Percentiles rank a stretch among this genome's conserved stretches.
phyloP scores from a whole-genome alignment of 768 basidiomycete species.

The Tricholoma matsutake region DNA sequence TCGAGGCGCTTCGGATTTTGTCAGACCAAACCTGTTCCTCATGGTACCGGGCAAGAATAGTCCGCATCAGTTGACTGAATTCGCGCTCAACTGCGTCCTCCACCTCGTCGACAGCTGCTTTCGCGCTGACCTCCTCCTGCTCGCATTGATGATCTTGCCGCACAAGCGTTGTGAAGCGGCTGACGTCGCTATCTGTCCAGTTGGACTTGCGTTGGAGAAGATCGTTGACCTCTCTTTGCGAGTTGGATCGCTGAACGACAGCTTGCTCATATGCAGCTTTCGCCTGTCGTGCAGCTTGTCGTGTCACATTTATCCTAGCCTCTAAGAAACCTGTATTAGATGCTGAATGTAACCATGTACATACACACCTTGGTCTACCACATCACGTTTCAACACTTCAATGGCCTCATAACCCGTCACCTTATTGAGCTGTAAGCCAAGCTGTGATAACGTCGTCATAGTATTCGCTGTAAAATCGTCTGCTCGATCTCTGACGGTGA shows the following conservation, averaged over 20 bases:
- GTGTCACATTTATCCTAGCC: slow-evolving; percentile 61
- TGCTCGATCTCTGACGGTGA: slow-evolving; percentile 48
- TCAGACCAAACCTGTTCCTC: slow-evolving; percentile 99
- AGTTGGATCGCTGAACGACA: slow-evolving; percentile 74
- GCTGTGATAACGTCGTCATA: slow-evolving; percentile 60
- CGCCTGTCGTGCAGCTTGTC: slow-evolving; percentile 64
- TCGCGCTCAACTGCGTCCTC: slow-evolving; percentile 84
- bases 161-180: slow-evolving; percentile 85
- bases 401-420: slow-evolving; percentile 93
- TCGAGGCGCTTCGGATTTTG: slow-evolving; percentile 94
- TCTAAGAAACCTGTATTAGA: slow-evolving; percentile 44
- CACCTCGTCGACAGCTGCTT: slow-evolving; percentile 58
- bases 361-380: slow-evolving; percentile 72
- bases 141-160: slow-evolving; percentile 87
- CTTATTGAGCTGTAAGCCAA: slow-evolving; percentile 79
- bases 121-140: slow-evolving; percentile 71
- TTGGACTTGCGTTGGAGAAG: slow-evolving; percentile 87
- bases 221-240: slow-evolving; percentile 95
- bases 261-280: slow-evolving; percentile 78
- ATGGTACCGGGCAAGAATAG: slow-evolving; percentile 90
- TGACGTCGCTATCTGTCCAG: slow-evolving; percentile 91
- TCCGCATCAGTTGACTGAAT: slow-evolving; percentile 83
- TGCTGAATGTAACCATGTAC: slow-evolving; percentile 10
- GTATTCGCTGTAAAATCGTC: slow-evolving; percentile 58
- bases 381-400: slow-evolving; percentile 72